phyloP scores from a whole-genome alignment of 83 land plant genomes.

The Thuja plicata region DNA sequence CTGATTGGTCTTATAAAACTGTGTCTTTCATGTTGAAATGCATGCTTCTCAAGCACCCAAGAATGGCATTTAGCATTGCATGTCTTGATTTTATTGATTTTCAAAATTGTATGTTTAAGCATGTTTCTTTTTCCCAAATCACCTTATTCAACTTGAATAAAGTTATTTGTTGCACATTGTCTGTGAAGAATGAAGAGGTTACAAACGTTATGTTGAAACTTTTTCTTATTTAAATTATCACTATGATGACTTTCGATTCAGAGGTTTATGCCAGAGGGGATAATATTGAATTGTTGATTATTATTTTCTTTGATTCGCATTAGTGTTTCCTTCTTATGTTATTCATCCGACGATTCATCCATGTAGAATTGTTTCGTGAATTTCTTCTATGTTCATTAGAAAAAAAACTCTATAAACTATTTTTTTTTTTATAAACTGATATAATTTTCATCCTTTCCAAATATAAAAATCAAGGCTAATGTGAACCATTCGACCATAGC shows the following conservation, averaged over 20 bases:
- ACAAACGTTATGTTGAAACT: not conserved
- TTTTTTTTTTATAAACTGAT: no score
- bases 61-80: not conserved
- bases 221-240: not conserved
- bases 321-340: not conserved
- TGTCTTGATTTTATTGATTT: not conserved
- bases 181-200: not conserved
- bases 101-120: not conserved
- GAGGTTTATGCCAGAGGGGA: not conserved
- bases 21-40: not conserved
- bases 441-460: no score
- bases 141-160: not conserved
- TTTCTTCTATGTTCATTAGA: no score
- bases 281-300: not conserved
- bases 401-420: no score
- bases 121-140: not conserved
- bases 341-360: not conserved
- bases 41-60: not conserved
- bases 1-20: not conserved
- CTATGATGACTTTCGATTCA: not conserved
- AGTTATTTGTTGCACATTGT: not conserved
- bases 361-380: not conserved
- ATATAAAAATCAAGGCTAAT: no score
- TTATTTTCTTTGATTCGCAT: not conserved
- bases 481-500: no score